These are phyloP conservation scores for Phytophthora syringae DNA, from an alignment of 352 stramenopile genomes.

Conservation along the genomic window DNA sequence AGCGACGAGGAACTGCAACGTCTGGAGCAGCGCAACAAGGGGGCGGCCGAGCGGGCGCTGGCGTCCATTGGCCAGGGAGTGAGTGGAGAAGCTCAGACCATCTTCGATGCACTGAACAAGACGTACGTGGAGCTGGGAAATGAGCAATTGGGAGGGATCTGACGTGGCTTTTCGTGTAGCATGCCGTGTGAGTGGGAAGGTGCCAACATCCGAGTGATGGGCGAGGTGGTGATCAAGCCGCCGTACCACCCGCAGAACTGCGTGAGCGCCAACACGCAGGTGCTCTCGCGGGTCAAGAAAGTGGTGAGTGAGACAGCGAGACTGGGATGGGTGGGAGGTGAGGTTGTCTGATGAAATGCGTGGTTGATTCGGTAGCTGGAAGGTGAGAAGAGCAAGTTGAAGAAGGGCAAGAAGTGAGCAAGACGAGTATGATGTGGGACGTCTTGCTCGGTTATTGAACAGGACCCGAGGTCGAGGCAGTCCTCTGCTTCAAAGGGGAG, in stretches of 20 bases:
- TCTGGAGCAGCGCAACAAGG: conserved; percentile 81
- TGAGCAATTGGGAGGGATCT: conserved; percentile 8
- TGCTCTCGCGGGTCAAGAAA: conserved; percentile 86
- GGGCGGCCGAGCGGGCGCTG: conserved; percentile 66
- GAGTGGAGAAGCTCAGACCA: conserved; percentile 66
- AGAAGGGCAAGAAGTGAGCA: conserved; percentile 59
- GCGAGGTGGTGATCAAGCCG: conserved; percentile 84
- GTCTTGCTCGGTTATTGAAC: conserved; percentile 25
- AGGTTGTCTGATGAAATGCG: background rate
- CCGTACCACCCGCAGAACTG: conserved; percentile 86
- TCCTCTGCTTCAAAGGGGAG: conserved; percentile 35
- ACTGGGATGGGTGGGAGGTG: background rate
- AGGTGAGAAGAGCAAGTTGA: conserved; percentile 78
- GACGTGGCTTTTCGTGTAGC: conserved; percentile 34
- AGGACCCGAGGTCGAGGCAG: conserved; percentile 22
- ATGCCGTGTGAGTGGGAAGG: conserved; percentile 89
- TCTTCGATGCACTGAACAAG: conserved; percentile 92
- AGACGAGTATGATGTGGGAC: background rate
- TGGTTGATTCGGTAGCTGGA: conserved; percentile 47
- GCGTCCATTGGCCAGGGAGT: conserved; percentile 86
- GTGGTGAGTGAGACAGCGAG: conserved; percentile 59
- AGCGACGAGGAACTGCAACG: conserved; percentile 77
- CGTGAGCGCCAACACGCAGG: conserved; percentile 71
- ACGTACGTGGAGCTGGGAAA: conserved; percentile 58
- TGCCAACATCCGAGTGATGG: conserved; percentile 85